Evolutionary conservation across 2,329 filamentous ascomycete genomes (phyloP).

Genomic region (Cadophora sp.): DNA sequence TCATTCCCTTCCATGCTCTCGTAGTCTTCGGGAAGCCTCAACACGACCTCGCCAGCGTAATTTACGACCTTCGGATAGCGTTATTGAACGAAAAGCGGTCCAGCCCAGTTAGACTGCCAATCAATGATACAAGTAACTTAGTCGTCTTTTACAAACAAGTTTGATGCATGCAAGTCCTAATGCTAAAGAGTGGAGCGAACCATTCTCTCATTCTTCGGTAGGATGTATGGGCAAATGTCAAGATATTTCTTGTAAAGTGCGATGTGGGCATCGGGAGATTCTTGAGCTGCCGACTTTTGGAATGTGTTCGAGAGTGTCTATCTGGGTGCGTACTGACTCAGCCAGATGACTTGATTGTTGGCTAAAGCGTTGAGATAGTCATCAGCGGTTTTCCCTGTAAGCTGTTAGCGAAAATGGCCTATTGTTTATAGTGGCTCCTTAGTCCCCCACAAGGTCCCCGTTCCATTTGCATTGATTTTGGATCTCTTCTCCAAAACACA

Average conservation of each 20-base stretch:
- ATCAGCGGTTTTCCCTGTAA: conserved; percentile 44
- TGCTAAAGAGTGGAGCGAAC: conserved; percentile 48
- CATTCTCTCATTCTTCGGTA: conserved; percentile 40
- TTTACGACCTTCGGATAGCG: conserved; percentile 42
- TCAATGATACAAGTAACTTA: conserved; percentile 50
- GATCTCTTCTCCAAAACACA: conserved; percentile 47
- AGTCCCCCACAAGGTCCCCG: conserved; percentile 49
- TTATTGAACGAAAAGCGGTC: conserved; percentile 34
- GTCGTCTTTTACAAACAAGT: conserved; percentile 48
- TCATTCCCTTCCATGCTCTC: conserved; percentile 39
- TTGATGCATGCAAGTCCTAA: conserved; percentile 48
- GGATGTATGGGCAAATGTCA: conserved; percentile 42
- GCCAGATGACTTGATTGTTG: conserved; percentile 46
- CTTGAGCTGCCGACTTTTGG: conserved; percentile 39
- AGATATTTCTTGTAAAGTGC: conserved; percentile 46
- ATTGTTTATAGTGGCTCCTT: conserved; percentile 18
- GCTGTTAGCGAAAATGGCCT: conserved; percentile 18
- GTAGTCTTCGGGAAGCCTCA: conserved; percentile 41
- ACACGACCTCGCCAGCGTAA: conserved; percentile 42
- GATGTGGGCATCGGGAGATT: conserved; percentile 44
- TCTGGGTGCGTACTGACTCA: conserved; percentile 42
- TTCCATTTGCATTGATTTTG: conserved; percentile 46
- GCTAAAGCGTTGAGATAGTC: conserved; percentile 46
- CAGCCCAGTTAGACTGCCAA: conserved; percentile 39
- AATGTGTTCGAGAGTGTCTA: conserved; percentile 37